Base-by-base conservation (phyloP, 2,329 filamentous ascomycete species). In the Colletotrichum gigasporum region DNA sequence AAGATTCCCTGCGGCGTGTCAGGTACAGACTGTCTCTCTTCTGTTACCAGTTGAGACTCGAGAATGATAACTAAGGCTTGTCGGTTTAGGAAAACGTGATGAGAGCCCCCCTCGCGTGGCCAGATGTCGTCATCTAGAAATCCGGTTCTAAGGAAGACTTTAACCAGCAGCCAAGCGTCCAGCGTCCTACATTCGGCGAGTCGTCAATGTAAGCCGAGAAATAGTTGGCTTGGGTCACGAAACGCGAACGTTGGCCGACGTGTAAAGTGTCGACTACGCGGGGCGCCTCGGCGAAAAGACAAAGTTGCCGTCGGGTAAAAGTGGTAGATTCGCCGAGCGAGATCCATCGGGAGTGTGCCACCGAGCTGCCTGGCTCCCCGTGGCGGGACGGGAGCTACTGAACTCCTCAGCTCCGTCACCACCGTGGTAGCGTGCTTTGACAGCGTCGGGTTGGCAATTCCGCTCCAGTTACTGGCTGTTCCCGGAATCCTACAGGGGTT, bases 301-400 rank as follows among this genome's bases (percentile, higher is more conserved):
- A 34, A 7, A 34, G 10, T 64, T 61, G 41, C 62, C 62, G 62
- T 32, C 62, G 56, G 62, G 14, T 4, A 35, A 64, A 51, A 55
- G 8, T 7, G 22, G 14, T 28, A 32, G 11, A 45, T 54, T 61
- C 7, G 42, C 62, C 56, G 62, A 64, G 28, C 26, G 7, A 35
- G 7, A 45, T 22, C n/a, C 8, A 16, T 30, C 30, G 39, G 52
- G 37, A 45, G 26, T 55, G 39, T 39, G 45, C 30, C 30, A 51
- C 47, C 47, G 47, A 51, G 26, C 28, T 35, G 22, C 47, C 32
- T 51, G 9, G 47, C 12, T 35, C 16, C 18, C 18, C 30, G 47
- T 35, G 30, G 20, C 30, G 28, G 28, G 34, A 35, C 53, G 39
- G 45, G 30, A 42, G 51, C 42, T 30, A 12, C 51, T 41, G 51